Evolutionary conservation across 371 early-diverging fungal genomes (phyloP), one percentile per base, ranked within the genome.

Genomic region (Mycotypha africana): DNA sequence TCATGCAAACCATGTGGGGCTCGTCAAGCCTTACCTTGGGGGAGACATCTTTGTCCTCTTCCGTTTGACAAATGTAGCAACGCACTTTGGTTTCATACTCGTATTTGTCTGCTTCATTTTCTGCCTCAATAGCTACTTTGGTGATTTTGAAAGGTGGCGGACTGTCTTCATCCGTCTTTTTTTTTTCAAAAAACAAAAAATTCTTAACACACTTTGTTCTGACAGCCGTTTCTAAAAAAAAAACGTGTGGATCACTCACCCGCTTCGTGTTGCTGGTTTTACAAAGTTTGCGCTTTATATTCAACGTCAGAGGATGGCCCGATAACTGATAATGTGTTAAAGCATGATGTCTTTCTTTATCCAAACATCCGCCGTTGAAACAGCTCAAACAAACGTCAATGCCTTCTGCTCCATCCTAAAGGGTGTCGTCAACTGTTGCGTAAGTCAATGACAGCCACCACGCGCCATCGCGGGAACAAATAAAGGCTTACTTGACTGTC

Each of bases 321-420:
- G 73, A 64, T 49, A 86, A 81, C 31, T 69, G 56, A 34, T 62
- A 76, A 65, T 97, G 97, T 21, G 76, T 68, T 38, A 68, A 58
- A 23, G 88, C 85, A 65, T 97, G 97, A 33, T 77, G 54, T 47
- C 85, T 70, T 8, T 69, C 70, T 0, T 60, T 45, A 24, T 65
- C 74, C 9, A 70, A 56, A 56, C 97, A 97, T 2, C 92, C 92
- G 20, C 92, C 92, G 53, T 93, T 93, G 60, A 91, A 95, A 71
- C 97, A 97, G 4, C 83, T 76, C 28, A 97, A 70, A 53, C 97
- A 97, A 11, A 97, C 93, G 60, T 95, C 91, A 47, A 97, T 68
- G 15, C 95, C 95, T 38, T 65, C 69, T 8, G 74, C 66, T 24
- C 71, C 60, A 51, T 85, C 84, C 88, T 88, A 63, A 24, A n/a